Conservation (phyloP, 345 rosid genomes). For the Sonneratia caseolaris region DNA sequence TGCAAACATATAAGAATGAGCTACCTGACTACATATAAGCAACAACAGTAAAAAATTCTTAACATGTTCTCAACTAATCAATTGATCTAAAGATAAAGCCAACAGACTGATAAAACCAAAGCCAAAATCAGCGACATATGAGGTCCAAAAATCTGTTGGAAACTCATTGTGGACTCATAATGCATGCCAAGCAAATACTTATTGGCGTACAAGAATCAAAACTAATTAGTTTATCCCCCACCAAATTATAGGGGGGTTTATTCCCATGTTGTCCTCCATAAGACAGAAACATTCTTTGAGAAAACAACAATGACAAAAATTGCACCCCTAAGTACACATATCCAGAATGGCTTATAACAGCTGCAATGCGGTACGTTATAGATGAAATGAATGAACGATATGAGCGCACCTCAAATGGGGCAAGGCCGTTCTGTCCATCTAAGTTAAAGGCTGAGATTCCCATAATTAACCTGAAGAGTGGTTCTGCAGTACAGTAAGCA, state of each 20-base stretch:
- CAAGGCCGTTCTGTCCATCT: conserved; percentile 62
- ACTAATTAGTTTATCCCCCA: neutral
- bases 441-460: conserved; percentile 69
- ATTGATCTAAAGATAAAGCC: neutral
- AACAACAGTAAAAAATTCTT: neutral
- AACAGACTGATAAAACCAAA: neutral
- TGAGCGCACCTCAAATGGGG: conserved; percentile 78
- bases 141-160: neutral
- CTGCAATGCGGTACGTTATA: neutral
- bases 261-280: neutral
- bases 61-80: neutral
- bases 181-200: neutral
- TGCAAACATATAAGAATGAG: conserved; percentile 3
- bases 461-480: conserved; percentile 81
- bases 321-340: neutral
- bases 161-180: neutral
- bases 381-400: neutral
- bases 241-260: neutral
- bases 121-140: neutral
- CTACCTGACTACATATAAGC: neutral
- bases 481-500: conserved; percentile 62
- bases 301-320: neutral
- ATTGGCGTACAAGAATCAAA: neutral
- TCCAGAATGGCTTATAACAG: neutral
- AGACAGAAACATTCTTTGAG: neutral